Evolutionary conservation across 2,329 filamentous ascomycete species (phyloP), one percentile per base, ranked within the genome.

Genomic region (Ilyonectria destructans): DNA sequence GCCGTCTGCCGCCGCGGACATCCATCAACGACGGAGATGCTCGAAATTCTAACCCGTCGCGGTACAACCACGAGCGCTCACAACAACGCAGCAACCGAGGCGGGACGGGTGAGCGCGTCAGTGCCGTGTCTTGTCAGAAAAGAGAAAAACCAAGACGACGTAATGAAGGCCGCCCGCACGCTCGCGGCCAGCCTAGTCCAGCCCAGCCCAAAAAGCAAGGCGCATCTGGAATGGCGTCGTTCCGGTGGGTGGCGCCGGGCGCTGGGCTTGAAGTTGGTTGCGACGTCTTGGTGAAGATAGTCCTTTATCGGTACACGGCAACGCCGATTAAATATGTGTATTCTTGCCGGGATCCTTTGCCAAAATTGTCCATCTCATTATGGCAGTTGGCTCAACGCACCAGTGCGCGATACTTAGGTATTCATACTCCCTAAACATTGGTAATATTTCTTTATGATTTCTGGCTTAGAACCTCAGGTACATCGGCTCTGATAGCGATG

Each of bases 131-230:
- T 26, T 40, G 10, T 43, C 40, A 19, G 8, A 19, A n/a, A 43
- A 17, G 26, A 26, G 26, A 26, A 6, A 26, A 5, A 8, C 60
- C 26, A 26, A 43, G 40, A 68, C 43, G 58, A 43, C 63, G 10
- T 37, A 29, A 58, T 37, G n/a, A 23, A 51, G 46, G 23, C 37
- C 48, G 62, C 66, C 23, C 57, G 26, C 62, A 62, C 62, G 35
- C 48, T 54, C 60, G 49, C 40, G 52, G 51, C 56, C 51, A 67
- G 29, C 54, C 58, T 13, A 33, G 17, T 31, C 40, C 49, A 33
- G 31, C 55, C 56, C 21, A 58, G 55, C 55, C 43, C 67, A 52
- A 58, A 62, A 52, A 57, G 51, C 49, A 66, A 69, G 58, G 57
- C 40, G 43, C 51, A 29, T 29, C 59, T 35, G 29, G 40, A 29